Evolutionary conservation across 768 basidiomycete genomes (phyloP), one percentile per base, ranked within the genome.

Genomic region (Pholiota microspora): DNA sequence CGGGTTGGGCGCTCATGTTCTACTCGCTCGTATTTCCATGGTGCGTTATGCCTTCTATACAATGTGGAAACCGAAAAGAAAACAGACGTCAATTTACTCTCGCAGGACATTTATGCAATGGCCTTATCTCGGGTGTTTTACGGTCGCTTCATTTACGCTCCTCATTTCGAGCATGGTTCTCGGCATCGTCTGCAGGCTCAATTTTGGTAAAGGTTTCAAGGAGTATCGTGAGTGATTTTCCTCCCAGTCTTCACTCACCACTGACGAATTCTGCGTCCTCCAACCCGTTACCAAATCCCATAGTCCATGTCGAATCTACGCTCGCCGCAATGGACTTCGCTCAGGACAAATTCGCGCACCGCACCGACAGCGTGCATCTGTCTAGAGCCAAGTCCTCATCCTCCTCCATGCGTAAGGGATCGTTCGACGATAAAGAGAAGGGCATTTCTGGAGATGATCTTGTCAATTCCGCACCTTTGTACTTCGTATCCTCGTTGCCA

Each of bases 191-290:
- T 84, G 81, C 60, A 70, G 77, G 58, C 56, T 73, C 15, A 78
- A 82, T 59, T 86, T 85, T 59, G 78, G 71, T 46, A 74, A 78
- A 55, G 84, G 84, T 0, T 71, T 84, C 10, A 73, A 74, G 0
- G 70, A 85, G 51, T 85, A 83, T 60, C 65, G 84, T 86, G 59
- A 56, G 82, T 72, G 25, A 6, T 10, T 15, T 7, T 15, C 13
- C 35, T 36, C 38, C 7, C 28, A 32, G 13, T 25, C 35, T 18
- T 42, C 28, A 25, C 34, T 7, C 29, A 23, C 24, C 28, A 25
- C 34, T 7, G 24, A 23, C 24, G 25, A 24, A 12, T 15, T 28
- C 23, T 34, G 16, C 8, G 13, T 13, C 16, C 21, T 27, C n/a
- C 13, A 35, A 25, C 25, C 31, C 47, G n/a, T 27, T 46, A 31